Conservation (phyloP, 148 eudicot genomes). For the Cornus suecica region DNA sequence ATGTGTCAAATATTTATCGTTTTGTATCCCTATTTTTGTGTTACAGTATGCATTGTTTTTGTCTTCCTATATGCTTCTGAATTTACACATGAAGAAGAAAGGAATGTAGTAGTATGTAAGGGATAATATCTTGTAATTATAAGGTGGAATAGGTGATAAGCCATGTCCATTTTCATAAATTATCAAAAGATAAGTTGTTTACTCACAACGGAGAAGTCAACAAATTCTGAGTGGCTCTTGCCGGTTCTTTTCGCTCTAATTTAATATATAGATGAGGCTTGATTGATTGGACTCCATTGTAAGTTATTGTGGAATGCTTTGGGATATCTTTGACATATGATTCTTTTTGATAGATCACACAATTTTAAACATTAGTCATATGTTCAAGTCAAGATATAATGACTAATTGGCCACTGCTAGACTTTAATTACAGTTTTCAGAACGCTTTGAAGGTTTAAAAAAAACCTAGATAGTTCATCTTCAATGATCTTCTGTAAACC, state of each 20-base stretch:
- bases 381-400: not conserved
- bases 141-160: too few relatives aligned
- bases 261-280: not conserved
- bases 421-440: not conserved
- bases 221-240: not conserved
- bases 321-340: not conserved
- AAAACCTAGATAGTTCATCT: too few relatives aligned
- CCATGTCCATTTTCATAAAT: not conserved
- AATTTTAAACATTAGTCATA: not conserved
- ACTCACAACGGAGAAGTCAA: not conserved
- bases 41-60: not conserved
- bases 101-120: too few relatives aligned
- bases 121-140: too few relatives aligned
- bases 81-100: too few relatives aligned
- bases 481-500: not conserved
- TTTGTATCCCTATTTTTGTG: not conserved
- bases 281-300: not conserved
- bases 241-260: too few relatives aligned
- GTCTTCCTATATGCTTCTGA: not conserved
- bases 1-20: not conserved
- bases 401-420: not conserved
- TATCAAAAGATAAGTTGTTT: not conserved
- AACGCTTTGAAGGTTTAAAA: not conserved
- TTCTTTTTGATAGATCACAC: not conserved
- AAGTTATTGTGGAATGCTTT: not conserved